Base-by-base conservation (phyloP, 345 rosid species). In the Arabidopsis suecica region DNA sequence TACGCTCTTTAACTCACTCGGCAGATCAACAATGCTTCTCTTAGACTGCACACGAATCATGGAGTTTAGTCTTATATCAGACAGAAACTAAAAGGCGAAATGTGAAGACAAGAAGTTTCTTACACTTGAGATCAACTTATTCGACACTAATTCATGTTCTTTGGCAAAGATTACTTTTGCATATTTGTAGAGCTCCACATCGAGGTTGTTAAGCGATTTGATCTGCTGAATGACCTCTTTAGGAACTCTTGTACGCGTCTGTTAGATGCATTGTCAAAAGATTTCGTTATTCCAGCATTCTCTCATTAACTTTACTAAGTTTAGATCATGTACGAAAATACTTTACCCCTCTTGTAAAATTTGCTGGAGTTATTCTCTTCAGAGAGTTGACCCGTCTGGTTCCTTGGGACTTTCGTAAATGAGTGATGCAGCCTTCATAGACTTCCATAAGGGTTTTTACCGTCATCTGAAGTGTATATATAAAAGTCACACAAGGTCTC, bases 341-440 rank as follows among this genome's bases (percentile, higher is more conserved):
- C 55, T 40, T 66, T 67, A 91, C 98, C 93, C 77, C 85, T 85
- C 86, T 92, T 3, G 99, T 85, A 74, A 95, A 95, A 86, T 92
- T 95, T 28, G 89, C 99, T 1, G 97, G 99, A 18, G 91, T 67
- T 42, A 95, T 85, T 82, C 83, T 84, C 91, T 82, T 90, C 76
- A 95, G 80, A 51, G 99, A 92, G 79, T 80, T 40, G 50, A 72
- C 72, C 14, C 96, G 91, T 37, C 97, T 86, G 22, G 65, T 78
- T 47, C 86, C 63, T 77, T 92, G 97, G 23, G 87, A 51, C 82
- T 85, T 87, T 34, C 96, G 78, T 71, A 91, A 72, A 77, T 53
- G 63, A 75, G 87, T 83, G 70, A 84, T 87, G 82, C 99, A 95
- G 47, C 76, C 78, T 80, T 87, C 90, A 70, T 95, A 95, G 34